Percentiles rank a stretch among this genome's conserved stretches.
Conservation (phyloP, 2,329 filamentous ascomycete species). For the Colletotrichum agaves region DNA sequence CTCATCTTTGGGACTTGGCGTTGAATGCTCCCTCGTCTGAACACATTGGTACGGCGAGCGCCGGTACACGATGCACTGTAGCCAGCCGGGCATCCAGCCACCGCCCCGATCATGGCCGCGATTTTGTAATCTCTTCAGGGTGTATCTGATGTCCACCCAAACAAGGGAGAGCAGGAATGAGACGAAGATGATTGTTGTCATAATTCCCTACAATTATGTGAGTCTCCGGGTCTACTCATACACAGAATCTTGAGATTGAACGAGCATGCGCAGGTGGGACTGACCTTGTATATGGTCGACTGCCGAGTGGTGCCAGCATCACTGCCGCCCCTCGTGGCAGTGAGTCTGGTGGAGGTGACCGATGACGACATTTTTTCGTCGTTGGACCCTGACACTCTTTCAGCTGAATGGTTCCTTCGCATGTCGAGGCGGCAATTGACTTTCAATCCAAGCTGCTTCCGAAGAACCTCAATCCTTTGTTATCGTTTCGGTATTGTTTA, state of each 20-base stretch:
- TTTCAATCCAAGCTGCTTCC: background rate
- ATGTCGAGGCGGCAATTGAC: background rate
- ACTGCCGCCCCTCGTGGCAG: constrained; percentile 22
- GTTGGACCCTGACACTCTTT: background rate
- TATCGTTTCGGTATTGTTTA: background rate
- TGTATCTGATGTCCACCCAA: constrained; percentile 68
- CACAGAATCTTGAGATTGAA: too few relatives aligned
- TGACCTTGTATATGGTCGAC: constrained; percentile 42
- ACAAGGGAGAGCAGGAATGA: constrained; percentile 74
- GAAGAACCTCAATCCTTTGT: background rate
- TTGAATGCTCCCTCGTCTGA: constrained; percentile 38
- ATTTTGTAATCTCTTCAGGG: constrained; percentile 58
- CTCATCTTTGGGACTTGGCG: constrained; percentile 37
- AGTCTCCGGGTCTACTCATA: background rate
- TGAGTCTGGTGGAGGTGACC: constrained; percentile 34
- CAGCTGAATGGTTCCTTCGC: background rate
- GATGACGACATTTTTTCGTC: constrained; percentile 37
- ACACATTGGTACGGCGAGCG: constrained; percentile 52
- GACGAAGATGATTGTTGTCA: constrained; percentile 72
- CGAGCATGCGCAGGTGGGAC: constrained; percentile 13
- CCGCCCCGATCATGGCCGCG: constrained; percentile 44
- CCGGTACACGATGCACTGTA: constrained; percentile 54
- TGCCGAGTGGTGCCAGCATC: constrained; percentile 30
- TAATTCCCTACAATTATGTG: constrained; percentile 53
- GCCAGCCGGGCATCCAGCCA: constrained; percentile 51